phyloP scores from a whole-genome alignment of 352 stramenopile genomes.

The Globisporangium rhizosaccharum region DNA sequence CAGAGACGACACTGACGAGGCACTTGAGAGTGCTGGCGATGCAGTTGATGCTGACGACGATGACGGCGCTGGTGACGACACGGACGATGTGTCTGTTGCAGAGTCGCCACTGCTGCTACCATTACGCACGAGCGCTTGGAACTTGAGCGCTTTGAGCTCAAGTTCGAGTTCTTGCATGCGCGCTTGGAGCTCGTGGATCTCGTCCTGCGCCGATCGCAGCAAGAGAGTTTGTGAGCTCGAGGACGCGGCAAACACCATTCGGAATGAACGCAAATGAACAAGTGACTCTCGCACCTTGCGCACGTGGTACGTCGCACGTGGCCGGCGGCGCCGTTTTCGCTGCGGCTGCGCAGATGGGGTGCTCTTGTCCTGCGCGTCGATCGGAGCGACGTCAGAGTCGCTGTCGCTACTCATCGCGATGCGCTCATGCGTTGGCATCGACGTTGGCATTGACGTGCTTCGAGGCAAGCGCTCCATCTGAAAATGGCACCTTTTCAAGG shows the following conservation, averaged over 20 bases:
- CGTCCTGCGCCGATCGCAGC: not conserved
- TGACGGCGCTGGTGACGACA: not conserved
- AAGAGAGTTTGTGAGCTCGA: not conserved
- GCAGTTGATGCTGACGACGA: not conserved
- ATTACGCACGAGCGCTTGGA: not conserved
- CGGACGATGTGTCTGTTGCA: not conserved
- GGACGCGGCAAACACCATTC: not conserved
- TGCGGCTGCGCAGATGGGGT: not conserved
- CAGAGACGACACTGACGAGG: not conserved
- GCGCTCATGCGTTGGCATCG: not conserved
- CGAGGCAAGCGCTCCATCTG: not conserved
- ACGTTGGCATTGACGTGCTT: too few relatives aligned
- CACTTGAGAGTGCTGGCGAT: not conserved
- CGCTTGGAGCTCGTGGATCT: not conserved
- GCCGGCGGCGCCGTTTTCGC: slow-evolving; percentile 1
- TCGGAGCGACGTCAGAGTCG: not conserved
- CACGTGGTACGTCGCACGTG: slow-evolving; percentile 6
- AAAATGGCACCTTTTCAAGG: too few relatives aligned
- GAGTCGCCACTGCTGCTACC: not conserved
- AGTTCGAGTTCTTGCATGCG: slow-evolving; percentile 10
- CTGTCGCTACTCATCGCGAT: not conserved
- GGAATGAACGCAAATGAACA: not conserved
- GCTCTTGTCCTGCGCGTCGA: not conserved
- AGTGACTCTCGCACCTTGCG: slow-evolving; percentile 1
- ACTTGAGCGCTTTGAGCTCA: slow-evolving; percentile 7